Conservation (phyloP, 202 grass and related monocot species). For the Carex arenaria region DNA sequence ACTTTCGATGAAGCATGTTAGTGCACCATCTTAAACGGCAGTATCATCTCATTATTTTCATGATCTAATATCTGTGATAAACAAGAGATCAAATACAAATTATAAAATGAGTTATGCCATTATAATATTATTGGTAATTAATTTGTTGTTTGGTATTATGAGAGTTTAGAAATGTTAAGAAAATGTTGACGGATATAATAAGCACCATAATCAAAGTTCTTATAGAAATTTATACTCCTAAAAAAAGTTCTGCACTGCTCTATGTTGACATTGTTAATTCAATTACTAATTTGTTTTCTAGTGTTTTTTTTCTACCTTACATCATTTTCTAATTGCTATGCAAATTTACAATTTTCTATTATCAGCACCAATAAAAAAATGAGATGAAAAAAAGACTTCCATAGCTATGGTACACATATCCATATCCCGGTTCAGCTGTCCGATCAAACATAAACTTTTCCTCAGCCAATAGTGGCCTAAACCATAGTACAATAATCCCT, state of each 20-base stretch:
- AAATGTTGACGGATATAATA: not conserved
- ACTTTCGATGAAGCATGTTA: no score
- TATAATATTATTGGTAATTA: not conserved
- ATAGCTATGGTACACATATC: slow-evolving; percentile 89
- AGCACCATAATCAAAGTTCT: not conserved
- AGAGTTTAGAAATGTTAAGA: not conserved
- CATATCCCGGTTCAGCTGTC: slow-evolving; percentile 61
- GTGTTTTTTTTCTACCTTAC: not conserved
- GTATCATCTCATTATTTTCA: no score
- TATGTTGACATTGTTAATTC: not conserved
- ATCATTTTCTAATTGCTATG: not conserved
- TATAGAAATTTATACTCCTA: no score
- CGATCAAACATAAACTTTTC: slow-evolving; percentile 55
- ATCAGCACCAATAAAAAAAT: not conserved
- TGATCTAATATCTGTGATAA: no score
- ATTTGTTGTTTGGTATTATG: not conserved
- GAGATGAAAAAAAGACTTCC: slow-evolving; percentile 26
- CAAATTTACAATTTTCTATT: not conserved
- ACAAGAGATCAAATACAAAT: no score
- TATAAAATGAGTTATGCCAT: no score
- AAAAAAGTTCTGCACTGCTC: no score
- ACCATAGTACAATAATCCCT: slow-evolving; percentile 60
- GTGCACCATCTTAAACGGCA: no score
- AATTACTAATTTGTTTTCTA: no score
- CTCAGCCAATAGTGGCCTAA: slow-evolving; percentile 39